A percentile compares a stretch with the other conserved stretches of the same genome.
These are phyloP conservation scores for Phytopythium helicoides DNA, from an alignment of 352 stramenopile species.

Conservation along the genomic window DNA sequence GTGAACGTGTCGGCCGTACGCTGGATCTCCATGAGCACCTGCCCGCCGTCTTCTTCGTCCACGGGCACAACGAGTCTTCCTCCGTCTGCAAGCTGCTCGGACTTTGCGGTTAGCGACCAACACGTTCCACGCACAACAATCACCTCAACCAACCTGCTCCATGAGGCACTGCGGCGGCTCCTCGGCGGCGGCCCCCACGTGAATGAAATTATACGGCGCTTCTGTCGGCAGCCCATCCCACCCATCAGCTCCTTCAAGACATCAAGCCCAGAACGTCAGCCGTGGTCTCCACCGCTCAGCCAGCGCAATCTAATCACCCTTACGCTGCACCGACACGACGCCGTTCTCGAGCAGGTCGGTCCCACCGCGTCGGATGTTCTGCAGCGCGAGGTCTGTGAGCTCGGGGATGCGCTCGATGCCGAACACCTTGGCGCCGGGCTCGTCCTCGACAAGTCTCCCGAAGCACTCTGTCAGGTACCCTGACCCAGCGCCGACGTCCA, in stretches of 20 bases:
- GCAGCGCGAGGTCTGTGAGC: conserved; percentile 75
- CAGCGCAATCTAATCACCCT: not conserved
- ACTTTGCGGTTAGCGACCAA: not conserved
- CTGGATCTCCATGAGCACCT: conserved; percentile 81
- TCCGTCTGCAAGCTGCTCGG: conserved; percentile 52
- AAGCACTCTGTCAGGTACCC: conserved; percentile 95
- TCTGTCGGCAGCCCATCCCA: conserved; percentile 90
- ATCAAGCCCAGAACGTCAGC: not conserved
- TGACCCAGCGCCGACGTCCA: conserved; percentile 95
- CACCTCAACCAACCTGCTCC: conserved; percentile 60
- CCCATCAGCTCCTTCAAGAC: conserved; percentile 68
- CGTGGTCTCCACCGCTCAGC: too few relatives aligned
- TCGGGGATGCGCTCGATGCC: conserved; percentile 91
- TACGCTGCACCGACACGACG: conserved; percentile 49
- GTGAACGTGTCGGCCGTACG: conserved; percentile 39
- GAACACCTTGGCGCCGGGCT: conserved; percentile 48
- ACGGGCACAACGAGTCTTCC: conserved; percentile 93
- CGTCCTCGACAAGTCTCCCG: conserved; percentile 70
- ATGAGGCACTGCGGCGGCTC: conserved; percentile 87
- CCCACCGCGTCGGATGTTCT: conserved; percentile 84
- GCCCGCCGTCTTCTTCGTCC: conserved; percentile 53
- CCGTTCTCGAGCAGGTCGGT: conserved; percentile 71
- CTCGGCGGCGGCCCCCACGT: conserved; percentile 94
- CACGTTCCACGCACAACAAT: not conserved
- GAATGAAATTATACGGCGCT: conserved; percentile 95